A percentile compares a stretch with the other conserved stretches of the same genome.
These are phyloP conservation scores for Suillus placidus DNA, from an alignment of 768 basidiomycete genomes.

Conservation along the genomic window DNA sequence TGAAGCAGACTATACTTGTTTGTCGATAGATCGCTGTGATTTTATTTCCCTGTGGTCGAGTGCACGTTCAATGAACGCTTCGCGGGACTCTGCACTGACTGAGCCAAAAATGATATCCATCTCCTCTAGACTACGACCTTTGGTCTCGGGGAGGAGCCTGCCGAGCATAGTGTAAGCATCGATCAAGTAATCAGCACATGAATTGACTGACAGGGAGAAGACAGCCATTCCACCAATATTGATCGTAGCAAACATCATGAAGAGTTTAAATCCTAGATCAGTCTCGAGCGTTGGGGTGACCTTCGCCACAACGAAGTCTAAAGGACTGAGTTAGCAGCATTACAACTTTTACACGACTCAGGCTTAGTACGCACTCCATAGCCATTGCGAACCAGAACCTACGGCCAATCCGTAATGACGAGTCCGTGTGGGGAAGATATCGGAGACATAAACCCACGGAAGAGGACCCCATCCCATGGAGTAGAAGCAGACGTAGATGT, in stretches of 20 bases:
- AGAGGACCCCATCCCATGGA: conserved; percentile 85
- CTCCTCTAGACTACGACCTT: conserved; percentile 56
- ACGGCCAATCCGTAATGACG: conserved; percentile 78
- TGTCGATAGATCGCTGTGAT: conserved; percentile 11
- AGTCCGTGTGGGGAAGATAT: conserved; percentile 87
- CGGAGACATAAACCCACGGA: conserved; percentile 70
- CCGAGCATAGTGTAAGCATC: conserved; percentile 3
- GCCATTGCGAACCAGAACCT: conserved; percentile 80
- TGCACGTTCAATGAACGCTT: conserved; percentile 48
- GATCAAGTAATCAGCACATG: background rate
- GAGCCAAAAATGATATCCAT: conserved; percentile 64
- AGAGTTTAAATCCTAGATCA: conserved; percentile 70
- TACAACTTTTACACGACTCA: background rate
- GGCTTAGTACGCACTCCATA: conserved; percentile 61
- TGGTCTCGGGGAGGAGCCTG: conserved; percentile 64
- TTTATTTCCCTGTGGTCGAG: conserved; percentile 14
- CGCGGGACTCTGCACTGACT: conserved; percentile 55
- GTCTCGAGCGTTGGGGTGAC: conserved; percentile 66
- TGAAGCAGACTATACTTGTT: conserved; percentile 13
- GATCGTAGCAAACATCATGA: conserved; percentile 76
- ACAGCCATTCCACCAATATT: conserved; percentile 71
- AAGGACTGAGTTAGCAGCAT: conserved; percentile 1
- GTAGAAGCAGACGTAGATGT: conserved; percentile 87
- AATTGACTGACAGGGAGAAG: conserved; percentile 60
- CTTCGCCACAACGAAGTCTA: conserved; percentile 75